These are phyloP conservation scores for Musa balbisiana DNA, from an alignment of 202 grass and related monocot species.

Conservation along the genomic window DNA sequence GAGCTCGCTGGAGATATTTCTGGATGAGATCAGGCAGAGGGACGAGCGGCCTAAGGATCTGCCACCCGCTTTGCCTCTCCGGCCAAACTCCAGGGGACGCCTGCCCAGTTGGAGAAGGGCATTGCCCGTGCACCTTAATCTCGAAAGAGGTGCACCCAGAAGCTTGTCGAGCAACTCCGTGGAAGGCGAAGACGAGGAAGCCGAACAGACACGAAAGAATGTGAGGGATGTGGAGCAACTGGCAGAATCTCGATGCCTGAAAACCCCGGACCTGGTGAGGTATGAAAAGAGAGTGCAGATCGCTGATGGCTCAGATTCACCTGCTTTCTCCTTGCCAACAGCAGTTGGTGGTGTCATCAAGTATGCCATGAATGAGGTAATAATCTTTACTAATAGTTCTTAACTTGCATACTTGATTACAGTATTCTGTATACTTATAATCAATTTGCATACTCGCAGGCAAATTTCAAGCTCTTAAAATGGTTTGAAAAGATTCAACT, in stretches of 20 bases:
- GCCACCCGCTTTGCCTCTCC: slow-evolving; percentile 66
- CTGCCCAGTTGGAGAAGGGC: slow-evolving; percentile 50
- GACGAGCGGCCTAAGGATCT: slow-evolving; percentile 68
- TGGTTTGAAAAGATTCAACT: neutral
- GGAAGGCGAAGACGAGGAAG: neutral
- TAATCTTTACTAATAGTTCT: neutral
- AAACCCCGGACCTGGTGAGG: neutral
- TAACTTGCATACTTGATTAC: neutral
- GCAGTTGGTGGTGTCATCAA: neutral
- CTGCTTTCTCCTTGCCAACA: neutral
- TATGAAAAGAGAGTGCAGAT: neutral
- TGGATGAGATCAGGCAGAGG: slow-evolving; percentile 60
- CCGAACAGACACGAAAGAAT: neutral
- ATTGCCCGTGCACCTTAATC: neutral
- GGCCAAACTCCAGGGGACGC: slow-evolving; percentile 69
- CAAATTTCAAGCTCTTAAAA: neutral
- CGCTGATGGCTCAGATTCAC: neutral
- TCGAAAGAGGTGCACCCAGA: neutral
- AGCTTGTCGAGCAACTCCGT: neutral
- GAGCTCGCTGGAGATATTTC: slow-evolving; percentile 86
- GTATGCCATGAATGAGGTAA: neutral
- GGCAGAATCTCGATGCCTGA: neutral
- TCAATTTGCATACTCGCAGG: neutral
- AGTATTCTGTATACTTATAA: neutral
- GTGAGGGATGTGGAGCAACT: no score